These are phyloP conservation scores for Penicillium occitanis DNA, from an alignment of 2,329 filamentous ascomycete species.

Conservation along the genomic window DNA sequence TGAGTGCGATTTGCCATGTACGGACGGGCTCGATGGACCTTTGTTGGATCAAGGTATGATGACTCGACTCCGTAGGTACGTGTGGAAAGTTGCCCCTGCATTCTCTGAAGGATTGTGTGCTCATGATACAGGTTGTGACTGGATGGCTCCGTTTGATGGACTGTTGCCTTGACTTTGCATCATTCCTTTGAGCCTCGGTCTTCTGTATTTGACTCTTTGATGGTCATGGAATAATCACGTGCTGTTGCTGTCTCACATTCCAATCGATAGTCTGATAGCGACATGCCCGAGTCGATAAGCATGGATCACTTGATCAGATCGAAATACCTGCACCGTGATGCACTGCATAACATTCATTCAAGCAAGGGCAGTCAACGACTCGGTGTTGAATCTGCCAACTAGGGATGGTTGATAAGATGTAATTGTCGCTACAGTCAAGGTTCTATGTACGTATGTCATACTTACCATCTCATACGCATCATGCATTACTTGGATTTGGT, in stretches of 20 bases:
- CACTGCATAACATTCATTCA: constrained; percentile 5
- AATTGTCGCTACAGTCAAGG: not conserved
- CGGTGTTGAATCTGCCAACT: not conserved
- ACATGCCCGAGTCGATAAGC: not conserved
- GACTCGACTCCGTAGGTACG: not conserved
- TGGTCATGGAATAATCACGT: not conserved
- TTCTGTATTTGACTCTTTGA: not conserved
- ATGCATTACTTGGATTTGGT: not conserved
- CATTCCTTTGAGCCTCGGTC: not conserved
- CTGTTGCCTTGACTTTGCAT: not conserved
- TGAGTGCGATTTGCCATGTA: not conserved
- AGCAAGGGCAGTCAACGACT: not conserved
- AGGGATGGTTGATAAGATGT: not conserved
- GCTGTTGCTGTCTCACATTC: not conserved
- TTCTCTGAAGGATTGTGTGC: not conserved
- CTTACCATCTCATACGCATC: not conserved
- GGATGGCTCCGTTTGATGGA: not conserved
- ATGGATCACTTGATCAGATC: constrained; percentile 1
- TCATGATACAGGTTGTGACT: not conserved
- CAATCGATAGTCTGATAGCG: not conserved
- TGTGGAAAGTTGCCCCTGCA: not conserved
- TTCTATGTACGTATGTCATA: not conserved
- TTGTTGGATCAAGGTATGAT: not conserved
- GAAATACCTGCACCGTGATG: not conserved
- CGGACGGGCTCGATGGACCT: not conserved